A percentile compares a stretch with the other conserved stretches of the same genome.
These are phyloP conservation scores for Ganoderma sinense DNA, from an alignment of 1,284 basidiomycete genomes.

Conservation along the genomic window DNA sequence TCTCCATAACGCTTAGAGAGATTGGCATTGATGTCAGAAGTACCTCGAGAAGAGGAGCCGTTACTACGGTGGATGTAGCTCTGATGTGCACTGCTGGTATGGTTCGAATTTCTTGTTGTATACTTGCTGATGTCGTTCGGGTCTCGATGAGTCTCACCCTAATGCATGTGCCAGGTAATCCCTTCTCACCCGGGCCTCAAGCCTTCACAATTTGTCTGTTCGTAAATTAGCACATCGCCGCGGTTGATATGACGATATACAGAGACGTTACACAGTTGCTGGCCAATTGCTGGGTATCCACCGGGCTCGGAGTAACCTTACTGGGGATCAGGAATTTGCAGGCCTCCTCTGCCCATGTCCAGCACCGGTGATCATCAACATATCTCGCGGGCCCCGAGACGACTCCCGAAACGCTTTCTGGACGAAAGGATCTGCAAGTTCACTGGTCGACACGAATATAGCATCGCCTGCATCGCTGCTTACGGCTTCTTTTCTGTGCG, in stretches of 20 bases:
- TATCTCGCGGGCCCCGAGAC: too few species aligned
- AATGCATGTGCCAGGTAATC: background rate
- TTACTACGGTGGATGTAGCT: too few species aligned
- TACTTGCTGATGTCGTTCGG: background rate
- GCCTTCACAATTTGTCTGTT: background rate
- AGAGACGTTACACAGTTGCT: background rate
- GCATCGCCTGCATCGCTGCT: background rate
- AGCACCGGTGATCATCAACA: too few species aligned
- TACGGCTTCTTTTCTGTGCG: background rate
- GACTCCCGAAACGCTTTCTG: too few species aligned
- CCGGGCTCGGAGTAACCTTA: background rate
- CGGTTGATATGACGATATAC: background rate
- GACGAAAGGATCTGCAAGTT: too few species aligned
- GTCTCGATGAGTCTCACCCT: too few species aligned
- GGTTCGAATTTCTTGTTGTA: background rate
- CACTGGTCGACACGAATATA: background rate
- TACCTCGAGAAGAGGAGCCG: background rate
- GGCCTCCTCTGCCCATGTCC: too few species aligned
- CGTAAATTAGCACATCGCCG: background rate
- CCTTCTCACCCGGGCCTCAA: background rate
- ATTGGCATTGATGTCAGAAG: background rate
- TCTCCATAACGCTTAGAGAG: background rate
- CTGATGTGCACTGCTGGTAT: background rate
- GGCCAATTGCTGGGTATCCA: too few species aligned
- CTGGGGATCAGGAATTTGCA: background rate